Conservation (phyloP, 169 alveolate species). For the Sarcocystis neurona region DNA sequence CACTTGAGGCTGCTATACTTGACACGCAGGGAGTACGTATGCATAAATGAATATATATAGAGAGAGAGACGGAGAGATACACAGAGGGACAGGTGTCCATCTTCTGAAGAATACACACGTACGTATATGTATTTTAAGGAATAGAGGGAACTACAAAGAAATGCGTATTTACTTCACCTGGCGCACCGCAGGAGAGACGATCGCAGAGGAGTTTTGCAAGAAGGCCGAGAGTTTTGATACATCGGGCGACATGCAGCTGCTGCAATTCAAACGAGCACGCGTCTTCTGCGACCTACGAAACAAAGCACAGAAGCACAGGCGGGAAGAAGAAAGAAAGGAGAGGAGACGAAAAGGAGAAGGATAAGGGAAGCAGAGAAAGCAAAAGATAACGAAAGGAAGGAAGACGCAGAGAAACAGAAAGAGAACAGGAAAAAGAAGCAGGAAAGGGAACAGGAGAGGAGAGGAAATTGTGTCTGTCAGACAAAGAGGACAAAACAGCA, state of each 20-base stretch:
- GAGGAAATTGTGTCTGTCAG: not conserved
- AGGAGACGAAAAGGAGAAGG: not conserved
- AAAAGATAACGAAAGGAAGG: not conserved
- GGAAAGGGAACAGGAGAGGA: not conserved
- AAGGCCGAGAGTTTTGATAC: not conserved
- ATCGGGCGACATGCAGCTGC: not conserved
- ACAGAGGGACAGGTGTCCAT: too few relatives aligned
- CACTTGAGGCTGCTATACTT: too few relatives aligned
- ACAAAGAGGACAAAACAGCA: not conserved
- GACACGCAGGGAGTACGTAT: too few relatives aligned
- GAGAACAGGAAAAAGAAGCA: not conserved
- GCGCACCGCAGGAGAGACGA: not conserved
- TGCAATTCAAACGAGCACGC: conserved; percentile 1
- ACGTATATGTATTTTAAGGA: too few relatives aligned
- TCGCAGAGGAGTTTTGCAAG: not conserved
- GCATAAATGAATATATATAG: too few relatives aligned
- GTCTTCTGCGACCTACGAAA: conserved; percentile 6
- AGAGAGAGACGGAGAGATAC: too few relatives aligned
- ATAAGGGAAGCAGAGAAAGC: not conserved
- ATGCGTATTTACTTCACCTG: too few relatives aligned
- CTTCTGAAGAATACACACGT: too few relatives aligned
- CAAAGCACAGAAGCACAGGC: not conserved
- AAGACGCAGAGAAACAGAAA: not conserved
- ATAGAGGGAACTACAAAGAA: too few relatives aligned
- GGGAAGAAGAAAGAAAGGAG: not conserved